phyloP scores from a whole-genome alignment of 2,329 filamentous ascomycete species.

The Biscogniauxia sp. region DNA sequence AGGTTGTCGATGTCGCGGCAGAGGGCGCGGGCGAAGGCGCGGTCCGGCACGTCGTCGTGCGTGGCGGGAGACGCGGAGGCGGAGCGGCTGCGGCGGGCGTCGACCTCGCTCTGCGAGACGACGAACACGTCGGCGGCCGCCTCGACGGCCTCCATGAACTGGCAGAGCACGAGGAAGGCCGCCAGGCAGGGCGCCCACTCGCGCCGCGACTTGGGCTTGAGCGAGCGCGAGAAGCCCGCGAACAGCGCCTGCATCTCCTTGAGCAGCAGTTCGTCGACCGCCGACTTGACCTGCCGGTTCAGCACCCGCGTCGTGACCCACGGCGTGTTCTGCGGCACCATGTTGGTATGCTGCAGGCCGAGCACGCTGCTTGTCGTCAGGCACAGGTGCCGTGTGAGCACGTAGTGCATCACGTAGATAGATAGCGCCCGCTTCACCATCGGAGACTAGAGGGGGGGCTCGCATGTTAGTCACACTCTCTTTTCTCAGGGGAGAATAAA shows the following conservation, averaged over 20 bases:
- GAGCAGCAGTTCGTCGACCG: conserved; percentile 54
- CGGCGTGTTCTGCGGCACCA: conserved; percentile 42
- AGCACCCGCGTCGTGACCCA: conserved; percentile 54
- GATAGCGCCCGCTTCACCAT: conserved; percentile 54
- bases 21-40: conserved; percentile 44
- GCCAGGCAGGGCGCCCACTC: conserved; percentile 58
- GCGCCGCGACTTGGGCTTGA: conserved; percentile 51
- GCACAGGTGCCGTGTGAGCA: conserved; percentile 54
- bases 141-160: conserved; percentile 59
- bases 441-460: conserved; percentile 33
- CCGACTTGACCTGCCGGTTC: conserved; percentile 54
- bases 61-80: not conserved
- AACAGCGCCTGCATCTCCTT: conserved; percentile 52
- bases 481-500: not conserved
- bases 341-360: conserved; percentile 39
- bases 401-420: conserved; percentile 55
- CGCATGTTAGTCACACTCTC: not conserved
- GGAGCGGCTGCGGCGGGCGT: conserved; percentile 31
- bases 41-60: conserved; percentile 33
- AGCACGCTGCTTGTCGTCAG: conserved; percentile 45
- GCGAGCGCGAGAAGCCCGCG: conserved; percentile 49
- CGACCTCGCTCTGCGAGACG: conserved; percentile 50
- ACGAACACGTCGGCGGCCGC: conserved; percentile 52
- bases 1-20: conserved; percentile 55
- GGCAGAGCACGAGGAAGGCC: conserved; percentile 54